Conservation (phyloP, 1,284 basidiomycete species). For the Moniliophthora roreri region DNA sequence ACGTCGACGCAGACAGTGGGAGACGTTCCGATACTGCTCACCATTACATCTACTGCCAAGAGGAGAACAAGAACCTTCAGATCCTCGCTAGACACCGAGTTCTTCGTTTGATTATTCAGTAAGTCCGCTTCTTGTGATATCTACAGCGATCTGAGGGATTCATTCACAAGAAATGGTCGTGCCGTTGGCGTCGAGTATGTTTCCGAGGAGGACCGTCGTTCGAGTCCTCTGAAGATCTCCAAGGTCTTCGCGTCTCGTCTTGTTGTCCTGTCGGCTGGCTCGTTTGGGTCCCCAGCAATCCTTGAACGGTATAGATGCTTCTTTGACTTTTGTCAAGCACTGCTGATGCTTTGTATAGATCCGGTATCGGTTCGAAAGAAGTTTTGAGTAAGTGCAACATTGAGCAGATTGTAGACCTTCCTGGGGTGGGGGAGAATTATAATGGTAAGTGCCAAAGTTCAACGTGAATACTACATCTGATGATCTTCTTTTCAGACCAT, state of each 20-base stretch:
- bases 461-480: background rate
- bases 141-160: slow-evolving; percentile 15
- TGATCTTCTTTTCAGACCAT: slow-evolving; percentile 38
- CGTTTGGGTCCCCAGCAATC: slow-evolving; percentile 56
- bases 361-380: slow-evolving; percentile 44
- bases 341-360: slow-evolving; percentile 21
- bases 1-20: slow-evolving; percentile 50
- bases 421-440: slow-evolving; percentile 19
- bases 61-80: slow-evolving; percentile 37
- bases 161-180: slow-evolving; percentile 37
- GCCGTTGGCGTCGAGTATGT: slow-evolving; percentile 60
- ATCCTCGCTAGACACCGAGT: slow-evolving; percentile 41
- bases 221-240: slow-evolving; percentile 10
- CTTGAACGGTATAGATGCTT: slow-evolving; percentile 38
- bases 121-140: background rate
- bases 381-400: slow-evolving; percentile 43
- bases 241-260: slow-evolving; percentile 40
- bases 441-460: slow-evolving; percentile 11
- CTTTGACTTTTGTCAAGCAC: background rate
- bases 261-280: slow-evolving; percentile 49
- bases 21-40: slow-evolving; percentile 59
- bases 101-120: slow-evolving; percentile 51
- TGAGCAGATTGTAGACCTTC: slow-evolving; percentile 12
- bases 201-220: slow-evolving; percentile 27
- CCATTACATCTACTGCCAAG: slow-evolving; percentile 54